Evolutionary conservation across 1,139 yeast species (phyloP), one percentile per base, ranked within the genome.

Genomic region (Arxiozyma telluris): DNA sequence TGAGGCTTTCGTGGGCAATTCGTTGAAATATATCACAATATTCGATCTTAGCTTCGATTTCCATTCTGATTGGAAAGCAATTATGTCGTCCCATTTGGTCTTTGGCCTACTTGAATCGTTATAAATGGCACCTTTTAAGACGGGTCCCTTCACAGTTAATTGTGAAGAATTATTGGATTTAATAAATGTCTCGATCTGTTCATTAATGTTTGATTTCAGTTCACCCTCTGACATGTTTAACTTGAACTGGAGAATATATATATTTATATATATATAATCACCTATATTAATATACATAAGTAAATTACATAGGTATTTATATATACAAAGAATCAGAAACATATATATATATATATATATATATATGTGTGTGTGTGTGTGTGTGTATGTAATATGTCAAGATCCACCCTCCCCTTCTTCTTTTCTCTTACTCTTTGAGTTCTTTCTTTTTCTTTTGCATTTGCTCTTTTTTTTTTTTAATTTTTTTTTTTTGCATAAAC

Each of bases 21-120:
- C 76, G 67, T 88, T 96, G 66, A 90, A 87, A 67, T 86, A 90
- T 18, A 88, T 84, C 21, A 78, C 79, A 38, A 87, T 78, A 52
- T 76, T 79, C 50, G 57, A 53, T 25, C 78, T 76, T 84, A 90
- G 82, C 61, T 86, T 85, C 53, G 75, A 74, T 52, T 82, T 75
- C 96, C 96, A 90, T 53, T 82, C 80, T 47, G 74, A 74, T 64
- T 87, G 90, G 96, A 96, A 90, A 58, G 75, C 76, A 51, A 71
- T 71, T 53, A 83, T 67, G 56, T 82, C 84, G 25, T 57, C 59
- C 49, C 57, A 51, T 47, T 51, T 51, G 1, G 53, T 51, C 47
- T 46, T 51, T 23, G 50, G 49, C 43, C 39, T 51, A 34, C 45
- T 46, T 8, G 53, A 51, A 43, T 51, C 45, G 25, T 51, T 51